phyloP scores from a whole-genome alignment of 1,139 yeast species.

The Groenewaldozyma auringiensis region DNA sequence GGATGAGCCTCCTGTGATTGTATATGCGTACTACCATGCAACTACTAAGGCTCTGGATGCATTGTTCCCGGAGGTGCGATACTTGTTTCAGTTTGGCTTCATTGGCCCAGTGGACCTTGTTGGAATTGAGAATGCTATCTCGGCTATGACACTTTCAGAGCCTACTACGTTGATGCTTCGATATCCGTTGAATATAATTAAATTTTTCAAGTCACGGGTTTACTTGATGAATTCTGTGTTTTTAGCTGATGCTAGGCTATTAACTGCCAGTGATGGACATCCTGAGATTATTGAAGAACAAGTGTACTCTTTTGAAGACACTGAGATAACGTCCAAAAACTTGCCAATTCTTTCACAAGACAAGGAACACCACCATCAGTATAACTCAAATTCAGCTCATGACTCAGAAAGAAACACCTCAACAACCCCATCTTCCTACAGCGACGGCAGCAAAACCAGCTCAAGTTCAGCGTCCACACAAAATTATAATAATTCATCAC shows the following conservation, averaged over 20 bases:
- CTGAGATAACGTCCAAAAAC: constrained; percentile 16
- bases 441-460: not conserved
- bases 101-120: constrained; percentile 31
- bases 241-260: not conserved
- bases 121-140: constrained; percentile 21
- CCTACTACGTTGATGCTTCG: constrained; percentile 13
- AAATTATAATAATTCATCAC: not conserved
- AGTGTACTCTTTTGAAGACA: constrained; percentile 19
- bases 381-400: not conserved
- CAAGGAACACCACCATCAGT: not conserved
- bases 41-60: constrained; percentile 29
- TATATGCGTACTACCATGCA: constrained; percentile 32
- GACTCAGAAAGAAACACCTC: not conserved
- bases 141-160: constrained; percentile 2
- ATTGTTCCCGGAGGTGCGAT: constrained; percentile 35
- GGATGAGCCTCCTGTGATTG: constrained; percentile 16
- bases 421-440: not conserved
- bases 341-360: constrained; percentile 13
- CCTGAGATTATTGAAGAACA: constrained; percentile 25
- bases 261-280: constrained; percentile 13
- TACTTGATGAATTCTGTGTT: constrained; percentile 25
- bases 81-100: constrained; percentile 33
- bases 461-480: constrained; percentile 3
- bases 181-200: constrained; percentile 30
- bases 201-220: constrained; percentile 31